Evolutionary conservation across 768 basidiomycete species (phyloP).

Genomic region (Suillus brevipes): DNA sequence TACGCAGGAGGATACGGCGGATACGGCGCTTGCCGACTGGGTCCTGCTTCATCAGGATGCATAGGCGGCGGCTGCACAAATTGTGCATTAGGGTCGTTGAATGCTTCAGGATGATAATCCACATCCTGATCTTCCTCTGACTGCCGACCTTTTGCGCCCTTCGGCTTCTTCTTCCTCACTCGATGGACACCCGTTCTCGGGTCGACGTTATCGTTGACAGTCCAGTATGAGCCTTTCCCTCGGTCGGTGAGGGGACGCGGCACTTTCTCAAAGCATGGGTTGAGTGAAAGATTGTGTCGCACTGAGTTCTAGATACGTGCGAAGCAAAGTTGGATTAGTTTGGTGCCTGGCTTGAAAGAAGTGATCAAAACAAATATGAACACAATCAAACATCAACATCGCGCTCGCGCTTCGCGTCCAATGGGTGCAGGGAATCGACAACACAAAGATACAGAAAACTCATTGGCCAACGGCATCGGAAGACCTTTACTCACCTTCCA

Average conservation of each 20-base stretch:
- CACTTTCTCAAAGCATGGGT: constrained; percentile 90
- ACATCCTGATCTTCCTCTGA: constrained; percentile 60
- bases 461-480: neutral
- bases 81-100: constrained; percentile 55
- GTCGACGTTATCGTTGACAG: constrained; percentile 87
- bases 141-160: constrained; percentile 48
- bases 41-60: constrained; percentile 59
- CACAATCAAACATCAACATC: constrained; percentile 66
- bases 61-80: constrained; percentile 55
- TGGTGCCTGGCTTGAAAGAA: constrained; percentile 30
- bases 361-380: constrained; percentile 55
- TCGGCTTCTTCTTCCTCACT: constrained; percentile 83
- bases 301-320: constrained; percentile 70
- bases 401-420: constrained; percentile 45
- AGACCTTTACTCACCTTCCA: constrained; percentile 71
- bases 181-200: constrained; percentile 88
- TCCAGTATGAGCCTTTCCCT: constrained; percentile 92
- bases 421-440: constrained; percentile 9
- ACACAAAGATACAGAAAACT: constrained; percentile 5
- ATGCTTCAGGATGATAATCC: constrained; percentile 61
- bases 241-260: constrained; percentile 89
- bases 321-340: constrained; percentile 20
- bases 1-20: constrained; percentile 63
- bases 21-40: constrained; percentile 58
- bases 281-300: constrained; percentile 86